Percentiles rank a stretch among this genome's conserved stretches.
phyloP scores from a whole-genome alignment of 768 basidiomycete species.

The Macrolepiota dolichaula region DNA sequence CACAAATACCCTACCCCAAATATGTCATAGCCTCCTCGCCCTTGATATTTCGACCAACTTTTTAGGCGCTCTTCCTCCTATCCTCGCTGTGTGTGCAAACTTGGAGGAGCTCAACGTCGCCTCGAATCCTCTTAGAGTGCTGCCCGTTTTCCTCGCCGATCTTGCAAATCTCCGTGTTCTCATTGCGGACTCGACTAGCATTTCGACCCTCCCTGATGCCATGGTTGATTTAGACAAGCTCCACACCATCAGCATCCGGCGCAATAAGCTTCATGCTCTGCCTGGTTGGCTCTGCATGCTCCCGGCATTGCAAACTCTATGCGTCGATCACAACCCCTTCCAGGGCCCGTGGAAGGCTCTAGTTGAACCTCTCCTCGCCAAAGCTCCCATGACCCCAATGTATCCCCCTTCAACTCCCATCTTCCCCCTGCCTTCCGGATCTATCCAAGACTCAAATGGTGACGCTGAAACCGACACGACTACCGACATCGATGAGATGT shows the following conservation, averaged over 20 bases:
- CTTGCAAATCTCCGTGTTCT: conserved; percentile 79
- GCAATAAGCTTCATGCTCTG: conserved; percentile 84
- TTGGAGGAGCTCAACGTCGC: conserved; percentile 95
- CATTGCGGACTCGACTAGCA: conserved; percentile 88
- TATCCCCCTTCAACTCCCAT: conserved; percentile 68
- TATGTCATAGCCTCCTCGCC: conserved; percentile 77
- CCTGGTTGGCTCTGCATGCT: conserved; percentile 96
- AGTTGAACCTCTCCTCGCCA: conserved; percentile 77
- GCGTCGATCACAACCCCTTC: conserved; percentile 96
- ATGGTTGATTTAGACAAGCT: conserved; percentile 73
- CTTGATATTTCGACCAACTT: conserved; percentile 92
- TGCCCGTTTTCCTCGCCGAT: conserved; percentile 85
- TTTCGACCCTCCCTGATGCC: conserved; percentile 71
- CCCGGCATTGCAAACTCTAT: conserved; percentile 78
- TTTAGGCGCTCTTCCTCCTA: conserved; percentile 77
- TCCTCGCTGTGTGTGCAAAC: conserved; percentile 71
- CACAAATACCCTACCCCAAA: conserved; percentile 63
- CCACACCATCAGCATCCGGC: conserved; percentile 84
- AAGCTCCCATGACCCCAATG: conserved; percentile 53
- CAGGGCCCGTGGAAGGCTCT: conserved; percentile 90
- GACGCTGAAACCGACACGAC: conserved; percentile 42
- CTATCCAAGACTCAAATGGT: conserved; percentile 31
- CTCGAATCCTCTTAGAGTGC: conserved; percentile 84
- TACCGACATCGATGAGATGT: conserved; percentile 56
- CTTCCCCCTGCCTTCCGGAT: conserved; percentile 48